Evolutionary conservation across 2,329 filamentous ascomycete species (phyloP), one percentile per base, ranked within the genome.

Genomic region (Orbilia brochopaga): DNA sequence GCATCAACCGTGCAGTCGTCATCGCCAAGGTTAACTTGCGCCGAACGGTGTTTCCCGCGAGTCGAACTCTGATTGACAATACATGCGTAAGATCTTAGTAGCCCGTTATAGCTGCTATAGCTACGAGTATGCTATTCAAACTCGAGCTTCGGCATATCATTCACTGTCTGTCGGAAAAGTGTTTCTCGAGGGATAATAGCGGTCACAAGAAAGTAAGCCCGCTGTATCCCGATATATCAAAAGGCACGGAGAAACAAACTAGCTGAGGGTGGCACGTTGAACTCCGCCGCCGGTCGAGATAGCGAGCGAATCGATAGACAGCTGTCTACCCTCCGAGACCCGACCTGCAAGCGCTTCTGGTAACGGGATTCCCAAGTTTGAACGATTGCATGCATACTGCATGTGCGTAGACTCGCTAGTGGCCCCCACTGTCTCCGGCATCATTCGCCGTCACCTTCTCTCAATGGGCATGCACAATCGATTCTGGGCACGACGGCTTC

Each of bases 311-410:
- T 48, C 44, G 17, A 48, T 19, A 19, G 44, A 48, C 27, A 48
- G 44, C 19, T 48, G 44, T 48, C 8, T 42, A 42, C 15, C 37
- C 37, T 42, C 37, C 5, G n/a, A 42, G 44, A 17, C 19, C 44
- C 21, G 44, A 17, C 19, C 44, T 48, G n/a, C n/a, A 48, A 48
- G 44, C 44, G 44, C 44, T 48, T 48, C 44, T 48, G 44, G 44
- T 48, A 48, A 48, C n/a, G 44, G 44, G 19, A 48, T 48, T 19
- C 44, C 44, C 44, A 48, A 48, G 44, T 21, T 21, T 23, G 44
- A 48, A 23, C 44, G 11, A 23, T 19, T 48, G 19, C 44, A 48
- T 48, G 44, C 44, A 48, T 8, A 6, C 2, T 21, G 44, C 44
- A 48, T 48, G 8, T 3, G 44, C 44, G 21, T 5, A 11, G 8